Base-by-base conservation (phyloP, 805 yeast species). In the Sporopachydermia lactativora region DNA sequence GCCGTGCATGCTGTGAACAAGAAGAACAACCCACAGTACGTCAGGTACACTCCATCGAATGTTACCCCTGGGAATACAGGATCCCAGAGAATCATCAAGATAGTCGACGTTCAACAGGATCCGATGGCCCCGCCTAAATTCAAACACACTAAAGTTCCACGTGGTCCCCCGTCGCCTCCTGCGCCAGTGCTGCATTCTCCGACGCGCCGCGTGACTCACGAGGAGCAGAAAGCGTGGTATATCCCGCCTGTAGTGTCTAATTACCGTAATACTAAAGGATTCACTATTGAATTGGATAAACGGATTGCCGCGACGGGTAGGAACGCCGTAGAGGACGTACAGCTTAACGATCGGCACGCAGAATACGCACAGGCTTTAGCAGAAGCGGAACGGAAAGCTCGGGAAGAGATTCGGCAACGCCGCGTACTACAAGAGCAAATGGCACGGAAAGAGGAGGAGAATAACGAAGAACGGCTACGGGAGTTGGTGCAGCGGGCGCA, bases 241-340 rank as follows among this genome's bases (percentile, higher is more conserved):
- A 85, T 92, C 19, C 97, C 97, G 0, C 77, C 95, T 0, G 84
- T 94, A 1, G 73, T 89, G 0, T 89, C 97, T 1, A 85, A 84
- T 56, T 92, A 97, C 96, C 88, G 86, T 57, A 92, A 92, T 57
- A 83, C 88, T 14, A 81, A 82, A 49, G 96, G 97, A 1, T 84
- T 76, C 53, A 76, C 95, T 1, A 77, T 88, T 37, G 75, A 81
- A 1, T 58, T 88, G 35, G 95, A 86, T 41, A 82, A 81, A 51
- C 65, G 96, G 44, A 63, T 83, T 42, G 78, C 79, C 1, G 68
- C 70, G 11, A 69, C 64, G 41, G 66, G 66, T 1, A 60, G 66
- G 2, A 57, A 62, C 0, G 45, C 52, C 18, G 51, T 54, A 28
- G 60, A 57, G 11, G 58, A 55, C 0, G 58, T 48, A 14, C 58